Evolutionary conservation across 2,329 filamentous ascomycete genomes (phyloP), one percentile per base, ranked within the genome.

Genomic region (Neonectria hederae): DNA sequence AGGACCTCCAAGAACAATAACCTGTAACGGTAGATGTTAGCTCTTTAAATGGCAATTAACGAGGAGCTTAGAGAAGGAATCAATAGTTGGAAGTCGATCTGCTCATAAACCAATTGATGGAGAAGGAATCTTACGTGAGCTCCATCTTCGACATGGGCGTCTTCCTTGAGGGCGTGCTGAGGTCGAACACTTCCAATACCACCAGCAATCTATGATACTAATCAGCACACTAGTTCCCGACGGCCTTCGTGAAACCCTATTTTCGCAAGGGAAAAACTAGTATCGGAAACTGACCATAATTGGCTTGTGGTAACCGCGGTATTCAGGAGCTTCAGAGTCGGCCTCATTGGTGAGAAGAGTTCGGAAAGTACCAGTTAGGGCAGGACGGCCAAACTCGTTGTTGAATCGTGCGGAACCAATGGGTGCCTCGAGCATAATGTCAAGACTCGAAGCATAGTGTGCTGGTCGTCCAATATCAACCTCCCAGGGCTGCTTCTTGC

Each of bases 351-450:
- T 92, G 30, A 97, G 88, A 40, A 99, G 86, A 1, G 96, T 99
- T 65, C 95, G 87, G 84, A 99, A 99, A 76, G 94, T 95, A 22
- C 96, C 96, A 3, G 91, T 87, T 13, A 97, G 90, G 75, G 91
- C 94, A 38, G 96, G 95, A 40, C 96, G 88, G 26, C 96, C 96
- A 74, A 98, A 99, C 76, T 97, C 96, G 76, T 99, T 99, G 83
- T 98, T 98, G 84, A 97, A 98, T 21, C 93, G 89, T 54, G 96
- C 96, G 73, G 92, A 96, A 38, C 96, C 96, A 72, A 99, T 96
- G 0, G 96, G 96, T 0, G 94, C 96, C 77, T 99, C 95, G 11
- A 98, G 84, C 95, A 99, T 98, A 72, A 99, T 98, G 76, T 98
- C 94, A 40, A 97, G 83, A 80, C 92, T 94, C 81, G 93, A 97